These are phyloP conservation scores for Prototheca stagnorum DNA, from an alignment of 163 green algal genomes.

Conservation along the genomic window DNA sequence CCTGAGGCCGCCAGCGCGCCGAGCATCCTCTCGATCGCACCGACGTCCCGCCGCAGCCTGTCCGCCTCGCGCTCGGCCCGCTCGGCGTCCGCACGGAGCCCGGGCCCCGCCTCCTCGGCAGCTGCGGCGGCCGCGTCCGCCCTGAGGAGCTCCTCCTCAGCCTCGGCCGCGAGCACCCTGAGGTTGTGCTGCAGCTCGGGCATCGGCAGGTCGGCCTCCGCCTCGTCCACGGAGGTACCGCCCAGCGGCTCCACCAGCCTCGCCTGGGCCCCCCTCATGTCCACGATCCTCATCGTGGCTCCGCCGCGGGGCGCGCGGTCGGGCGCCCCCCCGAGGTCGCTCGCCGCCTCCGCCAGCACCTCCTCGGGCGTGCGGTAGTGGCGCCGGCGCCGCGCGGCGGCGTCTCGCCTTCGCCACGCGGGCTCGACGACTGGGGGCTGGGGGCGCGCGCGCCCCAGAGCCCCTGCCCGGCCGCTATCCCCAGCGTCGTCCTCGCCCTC, in stretches of 20 bases:
- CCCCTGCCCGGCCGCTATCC: too few species aligned
- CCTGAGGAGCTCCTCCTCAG: constrained; percentile 65
- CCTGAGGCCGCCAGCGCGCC: too few species aligned
- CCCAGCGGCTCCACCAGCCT: constrained; percentile 34
- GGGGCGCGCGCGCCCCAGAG: not conserved
- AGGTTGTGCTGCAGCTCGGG: constrained; percentile 97
- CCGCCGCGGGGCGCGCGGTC: too few species aligned
- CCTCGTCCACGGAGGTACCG: constrained; percentile 1
- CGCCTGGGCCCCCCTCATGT: constrained; percentile 87
- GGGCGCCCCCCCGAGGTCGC: too few species aligned
- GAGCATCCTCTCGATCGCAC: too few species aligned
- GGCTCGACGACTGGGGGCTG: constrained; percentile 8
- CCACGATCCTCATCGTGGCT: constrained; percentile 89
- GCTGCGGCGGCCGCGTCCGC: constrained; percentile 61
- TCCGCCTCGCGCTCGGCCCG: constrained; percentile 39
- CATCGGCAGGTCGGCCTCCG: constrained; percentile 46
- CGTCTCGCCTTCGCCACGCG: constrained; percentile 70
- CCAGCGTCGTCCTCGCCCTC: too few species aligned
- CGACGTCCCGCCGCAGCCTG: not conserved
- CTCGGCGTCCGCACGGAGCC: constrained; percentile 49
- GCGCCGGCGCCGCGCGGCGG: constrained; percentile 33
- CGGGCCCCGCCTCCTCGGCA: constrained; percentile 61
- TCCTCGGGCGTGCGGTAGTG: constrained; percentile 73
- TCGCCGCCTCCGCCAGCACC: constrained; percentile 47
- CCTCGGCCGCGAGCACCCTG: constrained; percentile 81